Base-by-base conservation (phyloP, 1,284 basidiomycete species). In the Trichosporon inkin region DNA sequence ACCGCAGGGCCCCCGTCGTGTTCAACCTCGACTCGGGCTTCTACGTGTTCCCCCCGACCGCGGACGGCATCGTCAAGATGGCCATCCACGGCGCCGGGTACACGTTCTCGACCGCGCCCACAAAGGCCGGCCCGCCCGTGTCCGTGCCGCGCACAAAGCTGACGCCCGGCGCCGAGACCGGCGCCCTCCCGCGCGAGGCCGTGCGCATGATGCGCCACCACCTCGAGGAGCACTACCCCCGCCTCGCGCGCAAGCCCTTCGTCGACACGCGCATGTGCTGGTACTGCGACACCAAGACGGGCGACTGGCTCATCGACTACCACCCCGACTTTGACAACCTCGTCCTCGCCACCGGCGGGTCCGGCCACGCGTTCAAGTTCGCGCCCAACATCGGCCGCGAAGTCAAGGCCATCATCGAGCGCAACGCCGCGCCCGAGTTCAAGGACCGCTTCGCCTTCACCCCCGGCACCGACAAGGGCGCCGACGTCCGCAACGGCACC, bases 331-430 rank as follows among this genome's bases (percentile, higher is more conserved):
- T 71, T 55, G 60, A 74, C 2, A 76, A 75, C 47, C 69, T 82
- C 3, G 67, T 82, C 56, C 64, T 81, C 11, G 79, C 78, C 0
- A 75, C 76, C 6, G 81, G 80, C n/a, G 81, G 79, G 44, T 76
- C 73, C 24, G 77, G 80, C 6, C 80, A 81, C 63, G 81, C 73
- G 3, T 81, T 80, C 79, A 80, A 80, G 87, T 94, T 94, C 79
- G 81, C 93, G 8, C 91, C 92, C 11, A 85, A 85, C 37, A 83
- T 96, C 57, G 92, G 92, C 11, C 78, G 83, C 10, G 79, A 93
- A 24, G 85, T 93, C 14, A 85, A 82, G 10, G 86, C 88, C 63
- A 81, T 85, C 1, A 81, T 94, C 28, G 83, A 90, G 74, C 84
- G 83, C 52, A 78, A 89, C 14, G 79, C 77, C 0, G 71, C 77